Evolutionary conservation across 2,329 filamentous ascomycete genomes (phyloP).

Genomic region (Colletotrichum noveboracense): DNA sequence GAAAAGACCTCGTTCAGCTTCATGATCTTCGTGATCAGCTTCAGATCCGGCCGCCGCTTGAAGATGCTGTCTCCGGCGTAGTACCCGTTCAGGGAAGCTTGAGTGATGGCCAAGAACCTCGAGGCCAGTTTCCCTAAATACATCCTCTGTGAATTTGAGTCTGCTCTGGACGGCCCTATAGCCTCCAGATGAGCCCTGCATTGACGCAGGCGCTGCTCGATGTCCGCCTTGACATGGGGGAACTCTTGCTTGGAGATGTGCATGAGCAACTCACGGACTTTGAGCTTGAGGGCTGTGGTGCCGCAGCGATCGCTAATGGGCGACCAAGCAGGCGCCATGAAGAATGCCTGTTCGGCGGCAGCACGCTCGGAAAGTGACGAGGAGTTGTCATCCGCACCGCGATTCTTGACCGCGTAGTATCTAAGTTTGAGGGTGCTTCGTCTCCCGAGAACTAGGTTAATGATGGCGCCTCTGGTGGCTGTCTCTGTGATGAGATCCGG

Average conservation of each 20-base stretch:
- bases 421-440: constrained; percentile 47
- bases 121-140: no score
- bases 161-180: constrained; percentile 35
- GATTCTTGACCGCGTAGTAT: constrained; percentile 54
- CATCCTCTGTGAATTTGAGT: constrained; percentile 12
- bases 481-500: constrained; percentile 57
- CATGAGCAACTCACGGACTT: constrained; percentile 41
- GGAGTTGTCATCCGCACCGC: constrained; percentile 44
- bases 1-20: constrained; percentile 28
- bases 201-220: not conserved
- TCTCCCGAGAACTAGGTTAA: constrained; percentile 47
- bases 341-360: constrained; percentile 41
- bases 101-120: no score
- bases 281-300: constrained; percentile 36
- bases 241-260: constrained; percentile 39
- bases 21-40: no score
- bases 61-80: no score
- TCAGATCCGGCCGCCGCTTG: no score
- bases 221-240: not conserved
- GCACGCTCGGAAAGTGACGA: constrained; percentile 36
- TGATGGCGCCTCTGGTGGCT: constrained; percentile 38
- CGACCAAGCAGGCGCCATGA: constrained; percentile 39
- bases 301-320: constrained; percentile 38
- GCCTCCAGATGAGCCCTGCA: constrained; percentile 22
- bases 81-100: no score